Evolutionary conservation across 1,284 basidiomycete species (phyloP).

Genomic region (Mixia osmundae): DNA sequence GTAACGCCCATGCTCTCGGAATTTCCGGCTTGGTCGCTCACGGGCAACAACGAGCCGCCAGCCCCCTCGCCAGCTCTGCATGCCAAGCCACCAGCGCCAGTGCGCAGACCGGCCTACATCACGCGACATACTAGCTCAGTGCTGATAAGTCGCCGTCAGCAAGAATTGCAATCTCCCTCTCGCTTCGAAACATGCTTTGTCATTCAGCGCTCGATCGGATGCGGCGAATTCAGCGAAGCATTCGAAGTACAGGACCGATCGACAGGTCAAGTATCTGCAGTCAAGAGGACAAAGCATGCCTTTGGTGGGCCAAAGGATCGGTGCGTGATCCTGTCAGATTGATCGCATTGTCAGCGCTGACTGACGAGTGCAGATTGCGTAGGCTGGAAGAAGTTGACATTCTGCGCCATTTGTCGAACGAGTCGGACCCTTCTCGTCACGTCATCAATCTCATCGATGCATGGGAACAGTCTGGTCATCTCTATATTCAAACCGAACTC

Average conservation of each 20-base stretch:
- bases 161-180: constrained; percentile 10
- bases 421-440: constrained; percentile 34
- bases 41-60: neutral
- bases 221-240: constrained; percentile 84
- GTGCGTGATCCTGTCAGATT: constrained; percentile 28
- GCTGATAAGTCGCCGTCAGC: constrained; percentile 11
- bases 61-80: neutral
- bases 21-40: no score
- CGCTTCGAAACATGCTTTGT: constrained; percentile 55
- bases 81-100: neutral
- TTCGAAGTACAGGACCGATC: constrained; percentile 60
- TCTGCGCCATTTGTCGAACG: constrained; percentile 45
- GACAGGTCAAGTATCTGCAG: constrained; percentile 42
- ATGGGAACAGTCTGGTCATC: constrained; percentile 80
- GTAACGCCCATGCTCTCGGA: no score
- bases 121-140: constrained; percentile 14
- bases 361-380: constrained; percentile 40
- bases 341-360: constrained; percentile 2
- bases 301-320: constrained; percentile 79
- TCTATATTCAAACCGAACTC: constrained; percentile 86
- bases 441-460: constrained; percentile 80
- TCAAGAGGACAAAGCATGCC: constrained; percentile 73
- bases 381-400: constrained; percentile 90
- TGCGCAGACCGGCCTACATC: constrained; percentile 4
- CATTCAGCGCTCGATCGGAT: constrained; percentile 58